Percentiles rank a stretch among this genome's conserved stretches.
phyloP scores from a whole-genome alignment of 768 basidiomycete genomes.

The Phylloporus rhodoxanthus region DNA sequence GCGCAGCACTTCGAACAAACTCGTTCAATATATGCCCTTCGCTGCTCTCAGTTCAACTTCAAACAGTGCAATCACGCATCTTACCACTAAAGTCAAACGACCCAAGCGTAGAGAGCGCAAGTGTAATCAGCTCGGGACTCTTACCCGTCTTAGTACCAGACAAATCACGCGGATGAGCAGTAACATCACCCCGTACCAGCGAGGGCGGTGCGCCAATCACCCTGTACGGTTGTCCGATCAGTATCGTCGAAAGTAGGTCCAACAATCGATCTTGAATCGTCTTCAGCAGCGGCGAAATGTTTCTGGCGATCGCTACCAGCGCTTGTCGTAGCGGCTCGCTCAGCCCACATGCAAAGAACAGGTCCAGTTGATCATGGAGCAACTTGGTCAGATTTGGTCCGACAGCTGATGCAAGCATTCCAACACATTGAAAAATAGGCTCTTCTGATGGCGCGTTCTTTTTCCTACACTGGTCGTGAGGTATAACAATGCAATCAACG shows the following conservation, averaged over 20 bases:
- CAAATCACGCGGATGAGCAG: conserved; percentile 45
- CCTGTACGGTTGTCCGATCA: conserved; percentile 81
- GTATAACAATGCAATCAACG: background rate
- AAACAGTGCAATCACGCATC: conserved; percentile 6
- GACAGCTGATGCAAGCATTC: conserved; percentile 91
- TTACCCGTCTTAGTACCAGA: conserved; percentile 52
- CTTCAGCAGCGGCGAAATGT: conserved; percentile 85
- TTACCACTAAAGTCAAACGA: conserved; percentile 91
- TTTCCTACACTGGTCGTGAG: conserved; percentile 38
- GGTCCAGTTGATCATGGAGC: conserved; percentile 91
- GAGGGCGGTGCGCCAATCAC: conserved; percentile 80
- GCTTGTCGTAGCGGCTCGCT: conserved; percentile 86
- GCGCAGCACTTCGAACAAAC: conserved; percentile 84
- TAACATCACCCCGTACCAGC: conserved; percentile 48
- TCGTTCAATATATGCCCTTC: conserved; percentile 90
- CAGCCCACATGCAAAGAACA: conserved; percentile 93
- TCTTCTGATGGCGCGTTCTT: conserved; percentile 93
- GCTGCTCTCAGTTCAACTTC: conserved; percentile 7
- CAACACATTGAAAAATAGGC: conserved; percentile 95
- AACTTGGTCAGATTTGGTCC: conserved; percentile 94
- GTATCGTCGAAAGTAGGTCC: conserved; percentile 72
- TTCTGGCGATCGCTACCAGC: conserved; percentile 73
- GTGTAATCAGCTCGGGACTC: conserved; percentile 61
- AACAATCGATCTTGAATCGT: conserved; percentile 94
- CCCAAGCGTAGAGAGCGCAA: conserved; percentile 84